Evolutionary conservation across 352 stramenopile genomes (phyloP).

Genomic region (Saprolegnia parasitica): DNA sequence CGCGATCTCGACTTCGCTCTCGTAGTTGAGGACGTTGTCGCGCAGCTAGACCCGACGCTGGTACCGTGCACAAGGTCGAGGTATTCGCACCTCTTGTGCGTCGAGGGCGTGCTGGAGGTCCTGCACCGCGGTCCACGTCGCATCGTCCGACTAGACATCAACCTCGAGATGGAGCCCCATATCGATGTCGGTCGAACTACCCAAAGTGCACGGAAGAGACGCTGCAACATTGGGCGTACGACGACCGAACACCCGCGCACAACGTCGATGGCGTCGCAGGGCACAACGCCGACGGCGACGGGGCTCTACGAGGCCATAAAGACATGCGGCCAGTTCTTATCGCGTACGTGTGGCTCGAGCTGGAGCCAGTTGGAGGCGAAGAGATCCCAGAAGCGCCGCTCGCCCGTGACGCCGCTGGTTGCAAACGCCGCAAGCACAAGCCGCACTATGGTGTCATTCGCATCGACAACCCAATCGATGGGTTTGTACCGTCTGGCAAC

Average conservation of each 20-base stretch:
- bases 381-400: conserved; percentile 22
- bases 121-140: conserved; percentile 18
- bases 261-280: conserved; percentile 21
- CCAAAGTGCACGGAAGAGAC: conserved; percentile 17
- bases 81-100: conserved; percentile 12
- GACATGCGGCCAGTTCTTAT: background rate
- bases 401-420: conserved; percentile 14
- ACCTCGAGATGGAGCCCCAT: too few relatives aligned
- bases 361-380: conserved; percentile 6
- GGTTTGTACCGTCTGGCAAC: background rate
- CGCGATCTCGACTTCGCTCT: conserved; percentile 16
- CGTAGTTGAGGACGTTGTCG: conserved; percentile 22
- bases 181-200: background rate
- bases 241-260: background rate
- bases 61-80: too few relatives aligned
- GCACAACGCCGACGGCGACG: conserved; percentile 21
- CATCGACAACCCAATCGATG: background rate
- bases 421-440: conserved; percentile 11
- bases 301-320: background rate
- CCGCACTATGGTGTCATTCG: background rate
- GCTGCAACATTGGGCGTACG: background rate
- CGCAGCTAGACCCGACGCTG: conserved; percentile 1
- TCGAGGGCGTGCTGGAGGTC: conserved; percentile 18
- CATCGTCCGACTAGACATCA: conserved; percentile 16
- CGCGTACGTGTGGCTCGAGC: background rate